Conservation (phyloP, 2,329 filamentous ascomycete genomes). For the Pseudocercospora vitis region DNA sequence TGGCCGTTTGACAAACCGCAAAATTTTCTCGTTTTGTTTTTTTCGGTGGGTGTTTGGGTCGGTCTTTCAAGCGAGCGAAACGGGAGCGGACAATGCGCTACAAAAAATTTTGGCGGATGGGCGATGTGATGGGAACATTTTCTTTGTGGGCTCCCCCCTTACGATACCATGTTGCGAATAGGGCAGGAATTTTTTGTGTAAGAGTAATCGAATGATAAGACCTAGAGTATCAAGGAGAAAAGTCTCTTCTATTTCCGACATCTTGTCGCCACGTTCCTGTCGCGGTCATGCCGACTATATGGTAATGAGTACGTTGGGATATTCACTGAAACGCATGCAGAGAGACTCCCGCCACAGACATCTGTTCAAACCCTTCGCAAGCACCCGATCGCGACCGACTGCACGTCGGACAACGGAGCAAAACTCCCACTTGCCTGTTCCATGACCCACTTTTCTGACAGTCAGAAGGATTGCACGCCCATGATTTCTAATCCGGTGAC, state of each 20-base stretch:
- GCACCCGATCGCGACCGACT: background rate
- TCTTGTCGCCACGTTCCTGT: background rate
- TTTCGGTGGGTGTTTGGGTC: background rate
- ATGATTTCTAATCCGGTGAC: background rate
- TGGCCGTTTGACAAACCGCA: too few species aligned
- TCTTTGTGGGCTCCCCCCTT: background rate
- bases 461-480: background rate
- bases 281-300: background rate
- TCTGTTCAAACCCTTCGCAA: background rate
- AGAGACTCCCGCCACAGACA: background rate
- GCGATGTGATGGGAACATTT: background rate
- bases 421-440: background rate
- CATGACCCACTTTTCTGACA: conserved; percentile 4
- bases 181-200: background rate
- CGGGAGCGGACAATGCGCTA: too few species aligned
- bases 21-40: background rate
- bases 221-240: background rate
- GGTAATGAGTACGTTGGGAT: too few species aligned
- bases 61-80: too few species aligned
- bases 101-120: background rate
- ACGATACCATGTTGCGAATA: conserved; percentile 7
- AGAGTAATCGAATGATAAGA: background rate
- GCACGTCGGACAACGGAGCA: background rate
- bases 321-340: too few species aligned
- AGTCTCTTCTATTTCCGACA: background rate